These are phyloP conservation scores for Dictyophora rubrovolvata DNA, from an alignment of 768 basidiomycete species.

Conservation along the genomic window DNA sequence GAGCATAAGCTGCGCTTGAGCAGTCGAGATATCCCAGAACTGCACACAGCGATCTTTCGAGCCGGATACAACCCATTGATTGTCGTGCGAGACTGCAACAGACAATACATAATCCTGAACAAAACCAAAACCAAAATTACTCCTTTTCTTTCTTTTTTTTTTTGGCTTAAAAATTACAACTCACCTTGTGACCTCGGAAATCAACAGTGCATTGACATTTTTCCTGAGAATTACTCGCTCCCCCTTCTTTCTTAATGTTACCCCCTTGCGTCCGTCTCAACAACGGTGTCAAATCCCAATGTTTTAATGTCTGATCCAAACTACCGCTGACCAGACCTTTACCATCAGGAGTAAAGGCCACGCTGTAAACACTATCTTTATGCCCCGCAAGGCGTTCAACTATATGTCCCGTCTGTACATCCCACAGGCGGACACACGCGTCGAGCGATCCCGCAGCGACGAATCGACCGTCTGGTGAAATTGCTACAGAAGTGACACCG, in stretches of 20 bases:
- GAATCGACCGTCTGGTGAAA: conserved; percentile 61
- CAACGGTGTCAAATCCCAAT: conserved; percentile 61
- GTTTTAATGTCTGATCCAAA: conserved; percentile 78
- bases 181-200: conserved; percentile 79
- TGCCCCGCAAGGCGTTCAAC: conserved; percentile 73
- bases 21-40: conserved; percentile 77
- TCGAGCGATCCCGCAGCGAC: conserved; percentile 53
- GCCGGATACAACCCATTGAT: conserved; percentile 91
- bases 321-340: conserved; percentile 83
- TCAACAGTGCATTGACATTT: conserved; percentile 62
- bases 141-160: background rate
- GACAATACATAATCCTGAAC: conserved; percentile 60
- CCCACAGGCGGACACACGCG: conserved; percentile 71
- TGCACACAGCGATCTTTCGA: conserved; percentile 94
- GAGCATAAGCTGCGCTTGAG: conserved; percentile 84
- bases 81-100: conserved; percentile 81
- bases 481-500: conserved; percentile 72
- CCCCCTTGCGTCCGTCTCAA: conserved; percentile 12
- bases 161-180: background rate
- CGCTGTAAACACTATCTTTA: conserved; percentile 75
- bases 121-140: background rate
- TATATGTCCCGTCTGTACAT: conserved; percentile 62
- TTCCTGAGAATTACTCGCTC: conserved; percentile 42
- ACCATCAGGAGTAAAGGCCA: conserved; percentile 89
- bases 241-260: conserved; percentile 17